Evolutionary conservation across 768 basidiomycete genomes (phyloP).

Genomic region (Polyporus arcularius): DNA sequence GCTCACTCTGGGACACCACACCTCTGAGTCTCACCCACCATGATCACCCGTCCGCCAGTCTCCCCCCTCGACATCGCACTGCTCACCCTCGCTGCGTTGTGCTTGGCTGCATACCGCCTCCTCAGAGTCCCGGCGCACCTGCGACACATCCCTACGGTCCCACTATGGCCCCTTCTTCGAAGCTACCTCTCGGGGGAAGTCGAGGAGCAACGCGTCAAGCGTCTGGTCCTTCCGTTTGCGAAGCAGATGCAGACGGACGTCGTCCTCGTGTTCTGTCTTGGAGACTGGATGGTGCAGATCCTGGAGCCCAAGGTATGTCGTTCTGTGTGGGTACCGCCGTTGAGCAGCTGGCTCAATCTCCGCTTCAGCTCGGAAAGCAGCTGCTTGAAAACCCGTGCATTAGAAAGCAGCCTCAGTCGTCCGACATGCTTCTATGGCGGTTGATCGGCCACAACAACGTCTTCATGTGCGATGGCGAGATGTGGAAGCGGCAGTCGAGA

Average conservation of each 20-base stretch:
- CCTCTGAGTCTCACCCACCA: neutral
- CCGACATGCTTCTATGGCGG: constrained; percentile 38
- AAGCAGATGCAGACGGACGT: constrained; percentile 32
- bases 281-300: constrained; percentile 44
- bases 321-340: neutral
- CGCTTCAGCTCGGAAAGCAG: constrained; percentile 2
- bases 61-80: neutral
- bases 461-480: constrained; percentile 40
- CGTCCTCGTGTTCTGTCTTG: constrained; percentile 41
- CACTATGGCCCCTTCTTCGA: constrained; percentile 4
- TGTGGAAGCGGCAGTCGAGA: constrained; percentile 39
- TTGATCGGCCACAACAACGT: constrained; percentile 39
- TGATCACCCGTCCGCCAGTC: neutral
- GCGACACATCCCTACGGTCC: constrained; percentile 11
- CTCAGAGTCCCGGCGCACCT: constrained; percentile 6
- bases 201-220: constrained; percentile 35
- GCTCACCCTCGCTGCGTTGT: neutral
- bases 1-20: neutral
- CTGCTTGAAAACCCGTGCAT: constrained; percentile 7
- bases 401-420: constrained; percentile 29
- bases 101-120: constrained; percentile 1
- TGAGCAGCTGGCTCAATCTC: neutral
- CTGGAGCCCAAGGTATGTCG: constrained; percentile 36
- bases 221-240: constrained; percentile 39
- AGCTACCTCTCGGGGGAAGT: constrained; percentile 29